Percentiles rank a stretch among this genome's conserved stretches.
Conservation (phyloP, 352 stramenopile genomes). For the Phytophthora colocasiae region DNA sequence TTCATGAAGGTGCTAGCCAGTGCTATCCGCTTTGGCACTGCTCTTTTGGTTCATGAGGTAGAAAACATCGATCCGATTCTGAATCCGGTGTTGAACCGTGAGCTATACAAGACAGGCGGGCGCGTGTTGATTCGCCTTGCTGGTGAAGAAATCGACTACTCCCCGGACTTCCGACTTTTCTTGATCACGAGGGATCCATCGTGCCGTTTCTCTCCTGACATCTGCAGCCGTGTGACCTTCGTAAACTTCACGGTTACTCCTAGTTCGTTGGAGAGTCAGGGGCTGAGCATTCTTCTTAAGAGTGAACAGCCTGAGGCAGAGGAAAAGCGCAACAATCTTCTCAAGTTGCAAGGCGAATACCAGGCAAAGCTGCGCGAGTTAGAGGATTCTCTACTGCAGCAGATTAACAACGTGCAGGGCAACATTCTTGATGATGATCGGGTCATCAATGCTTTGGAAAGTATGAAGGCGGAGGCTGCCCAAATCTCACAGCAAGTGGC, state of each 20-base stretch:
- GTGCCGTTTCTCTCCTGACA: conserved; percentile 98
- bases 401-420: conserved; percentile 98
- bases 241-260: conserved; percentile 99
- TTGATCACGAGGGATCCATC: conserved; percentile 98
- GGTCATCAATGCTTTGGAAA: conserved; percentile 98
- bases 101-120: conserved; percentile 99
- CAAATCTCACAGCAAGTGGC: conserved; percentile 94
- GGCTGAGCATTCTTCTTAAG: conserved; percentile 96
- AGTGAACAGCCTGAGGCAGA: conserved; percentile 98
- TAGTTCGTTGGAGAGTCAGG: conserved; percentile 97
- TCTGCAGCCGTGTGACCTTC: conserved; percentile 98
- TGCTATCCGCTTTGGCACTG: conserved; percentile 99
- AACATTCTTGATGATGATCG: conserved; percentile 99
- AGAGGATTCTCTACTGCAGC: conserved; percentile 98
- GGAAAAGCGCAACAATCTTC: conserved; percentile 94
- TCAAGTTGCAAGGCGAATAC: conserved; percentile 99
- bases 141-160: conserved; percentile 99
- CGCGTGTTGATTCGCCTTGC: conserved; percentile 97
- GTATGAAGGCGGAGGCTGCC: conserved; percentile 97
- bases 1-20: conserved; percentile 99
- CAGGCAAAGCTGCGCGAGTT: conserved; percentile 97
- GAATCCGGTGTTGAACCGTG: conserved; percentile 99
- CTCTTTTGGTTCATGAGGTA: conserved; percentile 99
- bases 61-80: conserved; percentile 99
- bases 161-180: conserved; percentile 98